Evolutionary conservation across 2,329 filamentous ascomycete species (phyloP).

Genomic region (Fusarium guadeloupense): DNA sequence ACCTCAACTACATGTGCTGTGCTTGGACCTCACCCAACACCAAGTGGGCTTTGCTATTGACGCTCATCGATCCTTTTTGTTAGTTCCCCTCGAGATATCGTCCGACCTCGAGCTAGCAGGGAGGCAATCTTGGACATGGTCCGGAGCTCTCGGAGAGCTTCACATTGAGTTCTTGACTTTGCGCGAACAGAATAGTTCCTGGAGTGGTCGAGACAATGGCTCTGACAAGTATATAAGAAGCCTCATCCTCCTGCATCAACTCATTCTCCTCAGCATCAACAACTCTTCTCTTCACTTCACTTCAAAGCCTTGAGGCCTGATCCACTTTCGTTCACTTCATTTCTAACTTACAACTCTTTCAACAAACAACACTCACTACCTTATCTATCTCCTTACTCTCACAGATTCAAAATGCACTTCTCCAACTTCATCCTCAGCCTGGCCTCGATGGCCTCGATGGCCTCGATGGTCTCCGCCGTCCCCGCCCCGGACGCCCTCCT

Average conservation of each 20-base stretch:
- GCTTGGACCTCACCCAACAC: slow-evolving; percentile 13
- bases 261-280: slow-evolving; percentile 17
- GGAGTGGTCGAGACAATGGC: neutral
- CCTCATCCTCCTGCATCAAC: slow-evolving; percentile 8
- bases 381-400: neutral
- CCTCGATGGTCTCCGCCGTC: slow-evolving; percentile 41
- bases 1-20: slow-evolving; percentile 6
- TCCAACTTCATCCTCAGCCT: slow-evolving; percentile 39
- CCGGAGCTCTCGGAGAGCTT: neutral
- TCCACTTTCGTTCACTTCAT: slow-evolving; percentile 15
- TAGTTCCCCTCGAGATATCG: neutral
- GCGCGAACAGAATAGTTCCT: slow-evolving; percentile 1
- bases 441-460: slow-evolving; percentile 42
- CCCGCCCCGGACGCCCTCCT: slow-evolving; percentile 42
- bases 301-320: slow-evolving; percentile 11
- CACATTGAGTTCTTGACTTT: slow-evolving; percentile 1
- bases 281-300: slow-evolving; percentile 30
- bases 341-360: slow-evolving; percentile 1
- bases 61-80: neutral
- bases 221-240: slow-evolving; percentile 26
- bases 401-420: slow-evolving; percentile 45
- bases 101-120: slow-evolving; percentile 4
- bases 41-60: too few species aligned
- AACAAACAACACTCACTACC: slow-evolving; percentile 1
- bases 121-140: neutral